Conservation (phyloP, 148 eudicot species). For the Vaccinium myrtillus region DNA sequence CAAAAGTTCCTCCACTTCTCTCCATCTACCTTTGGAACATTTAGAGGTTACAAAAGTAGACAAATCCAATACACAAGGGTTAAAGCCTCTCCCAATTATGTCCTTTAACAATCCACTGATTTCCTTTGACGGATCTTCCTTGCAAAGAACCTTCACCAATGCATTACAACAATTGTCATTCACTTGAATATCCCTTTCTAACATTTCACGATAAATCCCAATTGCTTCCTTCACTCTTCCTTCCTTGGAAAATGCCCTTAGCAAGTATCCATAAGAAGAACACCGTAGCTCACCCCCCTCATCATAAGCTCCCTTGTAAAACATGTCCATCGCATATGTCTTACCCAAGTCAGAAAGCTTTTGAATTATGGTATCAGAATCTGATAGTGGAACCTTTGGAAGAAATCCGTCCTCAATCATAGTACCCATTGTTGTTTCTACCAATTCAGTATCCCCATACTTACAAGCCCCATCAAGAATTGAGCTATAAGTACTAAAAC, state of each 20-base stretch:
- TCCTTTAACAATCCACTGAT: constrained; percentile 39
- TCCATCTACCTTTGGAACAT: constrained; percentile 51
- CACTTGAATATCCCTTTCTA: constrained; percentile 31
- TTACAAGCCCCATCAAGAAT: constrained; percentile 78
- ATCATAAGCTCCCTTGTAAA: constrained; percentile 44
- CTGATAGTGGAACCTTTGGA: constrained; percentile 22
- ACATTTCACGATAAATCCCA: constrained; percentile 37
- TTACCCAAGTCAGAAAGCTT: constrained; percentile 64
- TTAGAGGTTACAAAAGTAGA: constrained; percentile 42
- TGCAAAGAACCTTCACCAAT: constrained; percentile 49
- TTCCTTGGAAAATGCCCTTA: constrained; percentile 50
- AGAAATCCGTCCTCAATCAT: constrained; percentile 56
- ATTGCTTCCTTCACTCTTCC: constrained; percentile 55
- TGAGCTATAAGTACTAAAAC: constrained; percentile 62
- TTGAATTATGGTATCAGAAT: constrained; percentile 53
- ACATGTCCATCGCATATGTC: constrained; percentile 57
- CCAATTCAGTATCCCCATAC: constrained; percentile 36
- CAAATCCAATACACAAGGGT: constrained; percentile 36
- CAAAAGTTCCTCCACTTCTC: constrained; percentile 59
- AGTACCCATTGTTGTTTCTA: constrained; percentile 34
- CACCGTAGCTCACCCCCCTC: constrained; percentile 37
- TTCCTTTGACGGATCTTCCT: constrained; percentile 48
- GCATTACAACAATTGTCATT: constrained; percentile 38
- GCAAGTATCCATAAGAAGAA: constrained; percentile 53
- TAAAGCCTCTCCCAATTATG: constrained; percentile 49